Evolutionary conservation across 108 stramenopile species (phyloP).

Genomic region (Cyclotella kingstonii): DNA sequence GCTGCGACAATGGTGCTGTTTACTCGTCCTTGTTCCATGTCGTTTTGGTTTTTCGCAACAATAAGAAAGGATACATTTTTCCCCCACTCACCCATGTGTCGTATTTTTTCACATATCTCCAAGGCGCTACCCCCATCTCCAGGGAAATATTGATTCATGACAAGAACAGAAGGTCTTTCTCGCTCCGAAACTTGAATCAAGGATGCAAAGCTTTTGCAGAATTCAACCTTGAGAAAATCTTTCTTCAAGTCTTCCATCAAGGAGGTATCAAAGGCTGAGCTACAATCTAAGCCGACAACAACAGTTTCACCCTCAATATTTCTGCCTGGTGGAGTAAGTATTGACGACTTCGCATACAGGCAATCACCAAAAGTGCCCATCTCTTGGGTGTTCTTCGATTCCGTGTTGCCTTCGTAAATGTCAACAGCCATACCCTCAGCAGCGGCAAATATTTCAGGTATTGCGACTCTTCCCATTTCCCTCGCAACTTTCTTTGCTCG

Average conservation of each 20-base stretch:
- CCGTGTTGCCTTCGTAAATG: too few species aligned
- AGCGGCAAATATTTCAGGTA: slow-evolving; percentile 4
- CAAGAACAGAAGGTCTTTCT: slow-evolving; percentile 18
- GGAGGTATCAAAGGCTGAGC: not conserved
- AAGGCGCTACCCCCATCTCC: slow-evolving; percentile 8
- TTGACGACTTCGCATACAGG: too few species aligned
- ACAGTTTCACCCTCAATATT: slow-evolving; percentile 3
- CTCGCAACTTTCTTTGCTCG: slow-evolving; percentile 8
- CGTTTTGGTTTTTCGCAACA: slow-evolving; percentile 12
- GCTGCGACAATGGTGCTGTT: not conserved
- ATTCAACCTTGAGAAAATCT: slow-evolving; percentile 5
- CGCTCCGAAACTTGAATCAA: not conserved
- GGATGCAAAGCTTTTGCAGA: slow-evolving; percentile 5
- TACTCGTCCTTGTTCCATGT: slow-evolving; percentile 9
- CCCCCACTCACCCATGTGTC: slow-evolving; percentile 32
- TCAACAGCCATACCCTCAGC: slow-evolving; percentile 3
- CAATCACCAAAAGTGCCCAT: not conserved
- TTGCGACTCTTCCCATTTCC: too few species aligned
- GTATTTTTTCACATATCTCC: slow-evolving; percentile 16
- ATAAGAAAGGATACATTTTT: slow-evolving; percentile 22
- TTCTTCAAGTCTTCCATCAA: slow-evolving; percentile 7
- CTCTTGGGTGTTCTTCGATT: too few species aligned
- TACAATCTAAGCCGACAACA: slow-evolving; percentile 8
- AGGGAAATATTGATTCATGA: slow-evolving; percentile 8
- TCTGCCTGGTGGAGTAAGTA: too few species aligned